Base-by-base conservation (phyloP, 2,329 filamentous ascomycete genomes). In the Fusarium nurragi region DNA sequence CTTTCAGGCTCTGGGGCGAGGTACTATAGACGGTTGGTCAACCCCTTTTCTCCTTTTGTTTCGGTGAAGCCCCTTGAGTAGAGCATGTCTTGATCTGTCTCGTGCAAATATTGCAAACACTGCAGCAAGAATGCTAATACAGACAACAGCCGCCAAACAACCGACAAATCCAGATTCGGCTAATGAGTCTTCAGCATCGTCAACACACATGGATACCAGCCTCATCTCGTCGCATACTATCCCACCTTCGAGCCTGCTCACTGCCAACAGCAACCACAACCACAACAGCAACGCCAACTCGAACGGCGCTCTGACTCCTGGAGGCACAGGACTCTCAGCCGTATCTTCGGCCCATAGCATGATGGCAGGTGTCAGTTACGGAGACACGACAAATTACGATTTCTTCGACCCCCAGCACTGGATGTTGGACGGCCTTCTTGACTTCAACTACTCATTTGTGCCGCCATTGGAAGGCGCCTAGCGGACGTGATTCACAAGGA, bases 371-470 rank as follows among this genome's bases (percentile, higher is more conserved):
- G 76, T 86, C 63, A 83, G 84, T 68, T 90, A 91, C 64, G 84
- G 86, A 66, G 85, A 91, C 53, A 85, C 91, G 52, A 86, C 87
- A 11, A 90, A 88, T 70, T 93, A 93, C 76, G 92, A 97, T 75
- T 92, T 96, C 62, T 97, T 97, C 73, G 93, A 97, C 77, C 92
- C 94, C 1, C 84, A 97, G 71, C 92, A 94, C 76, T 97, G 94
- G 94, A 93, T 97, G 82, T 81, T 97, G 60, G 94, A 97, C 75
- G 92, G 92, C 14, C 82, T 94, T 30, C 83, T 95, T 60, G 91
- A 94, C 74, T 90, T 94, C 74, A 92, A 91, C 65, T 93, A 90
- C 73, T 84, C 82, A 12, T 89, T 86, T 70, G 81, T 84, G 34
- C 78, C 79, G 54, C 80, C 83, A 2, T 75, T 87, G 34, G 86